A percentile compares a stretch with the other conserved stretches of the same genome.
Evolutionary conservation across 768 basidiomycete species (phyloP).

Genomic region (Obba rivulosa): DNA sequence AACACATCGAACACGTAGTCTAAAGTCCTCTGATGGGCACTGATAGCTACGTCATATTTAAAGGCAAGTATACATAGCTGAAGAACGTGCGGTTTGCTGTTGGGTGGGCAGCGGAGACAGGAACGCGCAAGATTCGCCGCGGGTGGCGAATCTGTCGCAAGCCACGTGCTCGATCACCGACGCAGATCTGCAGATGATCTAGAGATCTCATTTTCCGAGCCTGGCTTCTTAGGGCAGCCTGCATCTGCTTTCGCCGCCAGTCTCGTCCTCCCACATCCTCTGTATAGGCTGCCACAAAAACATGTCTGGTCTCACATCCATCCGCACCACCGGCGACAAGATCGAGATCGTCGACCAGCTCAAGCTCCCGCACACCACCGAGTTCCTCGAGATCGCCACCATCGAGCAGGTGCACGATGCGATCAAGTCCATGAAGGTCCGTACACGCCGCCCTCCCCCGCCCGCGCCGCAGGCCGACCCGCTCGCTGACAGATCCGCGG

Average conservation of each 20-base stretch:
- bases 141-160: neutral
- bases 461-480: neutral
- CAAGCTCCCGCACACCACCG: slow-evolving; percentile 68
- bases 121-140: neutral
- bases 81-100: too few species aligned
- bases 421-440: slow-evolving; percentile 92
- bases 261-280: neutral
- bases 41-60: too few species aligned
- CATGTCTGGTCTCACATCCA: slow-evolving; percentile 30
- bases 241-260: too few species aligned
- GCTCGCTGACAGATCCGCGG: slow-evolving; percentile 62
- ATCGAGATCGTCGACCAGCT: slow-evolving; percentile 92
- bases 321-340: slow-evolving; percentile 38
- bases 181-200: neutral
- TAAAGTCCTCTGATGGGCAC: too few species aligned
- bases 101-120: too few species aligned
- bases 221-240: too few species aligned
- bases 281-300: neutral
- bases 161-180: too few species aligned
- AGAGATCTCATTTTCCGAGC: neutral
- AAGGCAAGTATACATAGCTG: too few species aligned
- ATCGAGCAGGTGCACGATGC: slow-evolving; percentile 87
- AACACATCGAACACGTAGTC: too few species aligned
- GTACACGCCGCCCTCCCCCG: slow-evolving; percentile 1
- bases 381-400: slow-evolving; percentile 60